Base-by-base conservation (phyloP, 2,329 filamentous ascomycete genomes). In the Fusarium denticulatum region DNA sequence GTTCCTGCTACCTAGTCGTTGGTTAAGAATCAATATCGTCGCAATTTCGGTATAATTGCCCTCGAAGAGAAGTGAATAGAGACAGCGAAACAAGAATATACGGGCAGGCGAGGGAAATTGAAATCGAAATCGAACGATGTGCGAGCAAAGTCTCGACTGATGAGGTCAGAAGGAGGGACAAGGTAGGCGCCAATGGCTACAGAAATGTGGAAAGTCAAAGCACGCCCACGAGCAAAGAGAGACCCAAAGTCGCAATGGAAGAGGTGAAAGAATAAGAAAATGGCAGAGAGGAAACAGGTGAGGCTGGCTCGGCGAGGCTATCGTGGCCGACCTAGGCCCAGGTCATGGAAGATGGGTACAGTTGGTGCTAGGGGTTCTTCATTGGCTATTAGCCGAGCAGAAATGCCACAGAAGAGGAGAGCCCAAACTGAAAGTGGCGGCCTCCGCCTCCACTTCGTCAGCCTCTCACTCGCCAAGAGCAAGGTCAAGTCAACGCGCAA, bases 271-370 rank as follows among this genome's bases (percentile, higher is more conserved):
- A 49, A 45, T 50, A 52, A 62, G 69, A 45, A 60, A 61, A 64
- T 62, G 64, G 60, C 49, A 60, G 36, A 55, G 59, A 26, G 60
- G 36, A 65, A 67, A 59, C 73, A 70, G 76, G 76, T 75, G 77
- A 79, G 77, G 77, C 77, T 77, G 75, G 74, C 73, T 71, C 68
- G 64, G 75, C 76, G 71, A 78, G 77, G 77, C 77, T 78, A 77
- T 77, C 72, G 74, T 71, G 72, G 71, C 69, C 71, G 58, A 55
- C 63, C 39, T 50, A 59, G 26, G 42, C 32, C 56, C 28, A 62
- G 49, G 56, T 67, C 50, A 69, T 30, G 50, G 36, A 40, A 56
- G 64, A 36, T 67, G 45, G 56, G 56, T 50, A 59, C 50, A 37
- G 32, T 69, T 71, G 76, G 64, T 57, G 13, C 15, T 45, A 22